These are phyloP conservation scores for Nothophoma quercina DNA, from an alignment of 2,329 filamentous ascomycete genomes.

Conservation along the genomic window DNA sequence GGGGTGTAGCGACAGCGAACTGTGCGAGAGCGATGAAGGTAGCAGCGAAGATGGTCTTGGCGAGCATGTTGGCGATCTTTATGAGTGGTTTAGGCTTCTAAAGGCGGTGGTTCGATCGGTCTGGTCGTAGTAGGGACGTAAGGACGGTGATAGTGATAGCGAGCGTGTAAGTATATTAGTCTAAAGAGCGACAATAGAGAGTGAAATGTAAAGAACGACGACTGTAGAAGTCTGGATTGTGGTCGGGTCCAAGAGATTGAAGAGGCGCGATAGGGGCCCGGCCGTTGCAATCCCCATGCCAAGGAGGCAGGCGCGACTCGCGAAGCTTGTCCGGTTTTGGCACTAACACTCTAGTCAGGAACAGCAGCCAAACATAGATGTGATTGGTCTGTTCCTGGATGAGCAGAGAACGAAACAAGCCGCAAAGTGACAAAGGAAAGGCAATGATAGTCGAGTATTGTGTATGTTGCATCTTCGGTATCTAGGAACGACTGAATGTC, in stretches of 20 bases:
- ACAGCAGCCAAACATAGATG: conserved; percentile 20
- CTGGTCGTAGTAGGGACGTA: background rate
- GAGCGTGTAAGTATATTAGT: conserved; percentile 17
- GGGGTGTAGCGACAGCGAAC: conserved; percentile 32
- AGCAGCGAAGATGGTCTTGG: conserved; percentile 36
- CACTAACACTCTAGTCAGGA: conserved; percentile 28
- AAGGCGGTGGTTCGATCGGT: conserved; percentile 4
- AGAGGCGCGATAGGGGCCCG: conserved; percentile 16
- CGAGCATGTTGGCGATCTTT: conserved; percentile 35
- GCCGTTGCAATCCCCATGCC: conserved; percentile 14
- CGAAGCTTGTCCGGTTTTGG: conserved; percentile 13
- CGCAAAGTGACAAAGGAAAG: background rate
- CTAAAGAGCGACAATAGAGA: conserved; percentile 27
- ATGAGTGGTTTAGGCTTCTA: background rate
- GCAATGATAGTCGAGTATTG: background rate
- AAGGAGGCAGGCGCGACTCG: conserved; percentile 6
- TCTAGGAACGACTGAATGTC: conserved; percentile 4
- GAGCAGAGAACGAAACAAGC: conserved; percentile 1
- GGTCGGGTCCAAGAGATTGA: conserved; percentile 16
- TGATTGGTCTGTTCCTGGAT: conserved; percentile 26
- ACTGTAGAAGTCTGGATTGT: conserved; percentile 19
- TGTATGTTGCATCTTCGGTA: conserved; percentile 2
- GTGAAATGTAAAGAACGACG: conserved; percentile 23
- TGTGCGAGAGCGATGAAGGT: conserved; percentile 35
- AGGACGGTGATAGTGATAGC: conserved; percentile 6